phyloP scores from a whole-genome alignment of 805 yeast species.

The Suhomyces vadensis region DNA sequence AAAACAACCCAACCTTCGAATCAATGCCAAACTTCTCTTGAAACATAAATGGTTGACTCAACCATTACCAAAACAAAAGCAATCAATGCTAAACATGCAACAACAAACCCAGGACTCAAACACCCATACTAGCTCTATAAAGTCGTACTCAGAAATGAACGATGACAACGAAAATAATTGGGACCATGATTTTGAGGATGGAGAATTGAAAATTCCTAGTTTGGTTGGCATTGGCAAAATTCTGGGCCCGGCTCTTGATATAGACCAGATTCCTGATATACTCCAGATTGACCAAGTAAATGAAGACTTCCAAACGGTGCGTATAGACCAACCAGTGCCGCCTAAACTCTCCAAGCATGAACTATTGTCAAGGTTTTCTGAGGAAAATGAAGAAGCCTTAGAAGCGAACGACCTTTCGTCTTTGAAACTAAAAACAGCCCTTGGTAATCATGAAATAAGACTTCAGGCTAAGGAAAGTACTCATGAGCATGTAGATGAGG shows the following conservation, averaged over 20 bases:
- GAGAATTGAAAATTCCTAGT: slow-evolving; percentile 16
- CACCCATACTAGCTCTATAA: slow-evolving; percentile 20
- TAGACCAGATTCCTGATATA: not conserved
- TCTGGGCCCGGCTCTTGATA: not conserved
- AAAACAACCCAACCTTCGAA: slow-evolving; percentile 62
- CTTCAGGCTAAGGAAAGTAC: slow-evolving; percentile 1
- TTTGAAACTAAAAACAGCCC: not conserved
- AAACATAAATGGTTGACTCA: slow-evolving; percentile 61
- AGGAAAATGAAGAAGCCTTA: slow-evolving; percentile 21
- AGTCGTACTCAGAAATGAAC: slow-evolving; percentile 26
- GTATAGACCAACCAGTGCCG: not conserved
- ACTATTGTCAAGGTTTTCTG: slow-evolving; percentile 32
- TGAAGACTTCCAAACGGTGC: slow-evolving; percentile 11
- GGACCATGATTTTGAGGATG: slow-evolving; percentile 36
- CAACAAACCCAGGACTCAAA: slow-evolving; percentile 3
- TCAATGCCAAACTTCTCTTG: slow-evolving; percentile 54
- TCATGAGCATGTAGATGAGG: slow-evolving; percentile 19
- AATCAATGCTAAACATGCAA: not conserved
- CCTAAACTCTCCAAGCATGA: slow-evolving; percentile 25
- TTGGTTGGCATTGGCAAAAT: not conserved
- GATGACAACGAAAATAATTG: slow-evolving; percentile 30
- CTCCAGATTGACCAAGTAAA: slow-evolving; percentile 11
- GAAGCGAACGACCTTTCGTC: slow-evolving; percentile 12
- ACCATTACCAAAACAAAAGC: not conserved
- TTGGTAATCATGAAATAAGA: not conserved